phyloP scores from a whole-genome alignment of 2,329 filamentous ascomycete species.

The Penicillium rolfsii region DNA sequence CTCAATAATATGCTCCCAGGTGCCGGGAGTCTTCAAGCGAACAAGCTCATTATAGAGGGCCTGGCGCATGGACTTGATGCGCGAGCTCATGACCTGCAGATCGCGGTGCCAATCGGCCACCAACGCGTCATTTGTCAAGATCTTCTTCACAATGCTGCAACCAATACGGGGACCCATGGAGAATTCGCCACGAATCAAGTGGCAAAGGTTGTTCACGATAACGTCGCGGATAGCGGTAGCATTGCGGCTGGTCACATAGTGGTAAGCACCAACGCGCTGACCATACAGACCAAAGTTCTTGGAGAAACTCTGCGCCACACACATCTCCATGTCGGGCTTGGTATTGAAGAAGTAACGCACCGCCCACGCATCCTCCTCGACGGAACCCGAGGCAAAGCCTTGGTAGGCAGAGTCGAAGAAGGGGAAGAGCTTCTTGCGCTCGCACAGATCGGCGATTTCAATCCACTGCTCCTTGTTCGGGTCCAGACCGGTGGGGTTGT shows the following conservation, averaged over 20 bases:
- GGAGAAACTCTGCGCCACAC: slow-evolving; percentile 62
- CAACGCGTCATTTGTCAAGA: slow-evolving; percentile 76
- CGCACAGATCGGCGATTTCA: slow-evolving; percentile 77
- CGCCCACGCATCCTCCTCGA: slow-evolving; percentile 81
- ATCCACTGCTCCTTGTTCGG: slow-evolving; percentile 92
- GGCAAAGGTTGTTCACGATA: slow-evolving; percentile 45
- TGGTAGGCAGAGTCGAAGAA: slow-evolving; percentile 99
- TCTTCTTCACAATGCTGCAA: slow-evolving; percentile 77
- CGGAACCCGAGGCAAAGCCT: slow-evolving; percentile 90
- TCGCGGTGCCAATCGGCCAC: slow-evolving; percentile 91
- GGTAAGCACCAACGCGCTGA: slow-evolving; percentile 92
- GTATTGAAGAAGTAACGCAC: slow-evolving; percentile 89
- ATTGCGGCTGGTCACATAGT: slow-evolving; percentile 53
- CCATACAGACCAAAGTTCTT: slow-evolving; percentile 83
- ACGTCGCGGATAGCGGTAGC: slow-evolving; percentile 34
- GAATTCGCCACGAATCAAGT: slow-evolving; percentile 45
- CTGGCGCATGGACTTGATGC: slow-evolving; percentile 88
- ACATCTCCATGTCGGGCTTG: slow-evolving; percentile 67
- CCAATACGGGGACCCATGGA: slow-evolving; percentile 75
- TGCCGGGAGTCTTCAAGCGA: slow-evolving; percentile 79
- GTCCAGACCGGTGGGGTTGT: slow-evolving; percentile 97
- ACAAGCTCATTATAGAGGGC: slow-evolving; percentile 79
- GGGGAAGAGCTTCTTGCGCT: slow-evolving; percentile 82
- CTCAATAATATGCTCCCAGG: slow-evolving; percentile 97
- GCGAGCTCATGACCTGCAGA: slow-evolving; percentile 85